phyloP scores from a whole-genome alignment of 2,329 filamentous ascomycete genomes.

The Phyllosticta paracitricarpa region DNA sequence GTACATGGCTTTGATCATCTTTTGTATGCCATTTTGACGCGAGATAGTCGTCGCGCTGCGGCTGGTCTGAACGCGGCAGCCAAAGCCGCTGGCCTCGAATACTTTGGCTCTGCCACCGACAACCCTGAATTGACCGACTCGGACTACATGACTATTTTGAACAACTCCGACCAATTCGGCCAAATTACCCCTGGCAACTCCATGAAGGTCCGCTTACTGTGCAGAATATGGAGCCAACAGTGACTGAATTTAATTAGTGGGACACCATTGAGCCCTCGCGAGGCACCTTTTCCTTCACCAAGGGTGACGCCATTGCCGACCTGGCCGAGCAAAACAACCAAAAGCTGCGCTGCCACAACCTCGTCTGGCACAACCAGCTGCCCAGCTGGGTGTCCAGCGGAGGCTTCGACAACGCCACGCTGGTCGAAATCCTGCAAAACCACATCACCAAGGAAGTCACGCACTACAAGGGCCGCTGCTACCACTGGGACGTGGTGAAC shows the following conservation, averaged over 20 bases:
- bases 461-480: slow-evolving; percentile 34
- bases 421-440: slow-evolving; percentile 32
- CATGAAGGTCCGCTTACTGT: slow-evolving; percentile 13
- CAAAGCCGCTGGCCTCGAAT: slow-evolving; percentile 16
- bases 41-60: slow-evolving; percentile 10
- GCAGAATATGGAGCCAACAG: not conserved
- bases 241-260: slow-evolving; percentile 20
- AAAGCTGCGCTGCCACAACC: slow-evolving; percentile 30
- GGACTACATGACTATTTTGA: slow-evolving; percentile 14
- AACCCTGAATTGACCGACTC: slow-evolving; percentile 17
- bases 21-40: not conserved
- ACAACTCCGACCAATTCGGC: slow-evolving; percentile 19
- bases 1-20: not conserved
- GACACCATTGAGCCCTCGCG: slow-evolving; percentile 28
- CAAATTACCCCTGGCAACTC: slow-evolving; percentile 19
- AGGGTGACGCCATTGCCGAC: slow-evolving; percentile 25
- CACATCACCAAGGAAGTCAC: slow-evolving; percentile 31
- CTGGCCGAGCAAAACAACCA: slow-evolving; percentile 28
- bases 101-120: slow-evolving; percentile 21
- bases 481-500: slow-evolving; percentile 58
- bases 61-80: slow-evolving; percentile 19
- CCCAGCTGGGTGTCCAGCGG: slow-evolving; percentile 29
- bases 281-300: slow-evolving; percentile 24
- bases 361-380: slow-evolving; percentile 34
- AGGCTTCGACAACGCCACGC: slow-evolving; percentile 28